Evolutionary conservation across 495 filamentous ascomycete species (phyloP).

Genomic region (Daldinia vernicosa): DNA sequence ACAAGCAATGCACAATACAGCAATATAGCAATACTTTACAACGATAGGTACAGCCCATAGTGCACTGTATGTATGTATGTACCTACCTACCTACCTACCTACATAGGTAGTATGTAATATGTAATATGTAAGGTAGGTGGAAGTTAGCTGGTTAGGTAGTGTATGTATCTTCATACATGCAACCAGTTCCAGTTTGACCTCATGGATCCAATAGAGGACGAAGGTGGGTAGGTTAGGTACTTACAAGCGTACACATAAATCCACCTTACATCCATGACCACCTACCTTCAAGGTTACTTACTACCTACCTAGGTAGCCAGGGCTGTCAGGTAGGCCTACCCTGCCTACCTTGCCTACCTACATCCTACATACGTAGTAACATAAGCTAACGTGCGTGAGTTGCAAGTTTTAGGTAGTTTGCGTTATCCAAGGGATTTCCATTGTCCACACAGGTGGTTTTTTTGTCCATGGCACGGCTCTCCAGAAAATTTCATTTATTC

Average conservation of each 20-base stretch:
- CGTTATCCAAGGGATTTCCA: constrained; percentile 37
- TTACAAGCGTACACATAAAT: constrained; percentile 10
- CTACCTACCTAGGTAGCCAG: neutral
- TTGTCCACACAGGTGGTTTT: constrained; percentile 25
- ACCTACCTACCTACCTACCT: no score
- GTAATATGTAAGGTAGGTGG: neutral
- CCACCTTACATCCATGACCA: constrained; percentile 27
- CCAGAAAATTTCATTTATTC: no score
- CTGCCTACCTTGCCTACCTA: constrained; percentile 2
- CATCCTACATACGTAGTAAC: constrained; percentile 16
- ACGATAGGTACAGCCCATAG: constrained; percentile 5
- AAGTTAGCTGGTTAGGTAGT: neutral
- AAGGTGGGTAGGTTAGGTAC: constrained; percentile 28
- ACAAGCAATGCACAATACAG: no score
- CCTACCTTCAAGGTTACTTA: constrained; percentile 9
- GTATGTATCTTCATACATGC: constrained; percentile 19
- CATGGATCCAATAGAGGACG: constrained; percentile 9
- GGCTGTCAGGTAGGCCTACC: constrained; percentile 1
- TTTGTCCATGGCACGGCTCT: constrained; percentile 17
- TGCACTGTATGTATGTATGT: constrained; percentile 27
- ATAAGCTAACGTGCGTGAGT: constrained; percentile 40
- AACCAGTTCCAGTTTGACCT: neutral
- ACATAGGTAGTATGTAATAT: constrained; percentile 17
- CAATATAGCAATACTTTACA: neutral
- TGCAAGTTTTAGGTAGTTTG: constrained; percentile 43